Evolutionary conservation across 768 basidiomycete genomes (phyloP), one percentile per base, ranked within the genome.

Genomic region (Boletus rubescentipes): DNA sequence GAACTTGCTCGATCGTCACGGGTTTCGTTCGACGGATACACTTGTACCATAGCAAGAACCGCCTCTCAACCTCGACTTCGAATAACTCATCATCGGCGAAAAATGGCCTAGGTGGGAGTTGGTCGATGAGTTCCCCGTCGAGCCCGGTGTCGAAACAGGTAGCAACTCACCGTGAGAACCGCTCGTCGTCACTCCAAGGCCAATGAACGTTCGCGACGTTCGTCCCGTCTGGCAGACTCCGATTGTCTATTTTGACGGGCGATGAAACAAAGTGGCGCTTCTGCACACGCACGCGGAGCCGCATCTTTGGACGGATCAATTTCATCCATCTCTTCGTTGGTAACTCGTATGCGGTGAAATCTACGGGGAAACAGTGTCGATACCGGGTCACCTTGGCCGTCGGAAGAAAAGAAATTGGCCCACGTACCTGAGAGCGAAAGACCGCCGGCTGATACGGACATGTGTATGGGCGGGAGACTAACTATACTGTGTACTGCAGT

Each of bases 21-120:
- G 43, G 58, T 10, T 53, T 53, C 43, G 65, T 67, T 40, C 66
- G 65, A 49, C 66, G 63, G 36, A 66, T 62, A 23, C 65, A 67
- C 51, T 46, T 60, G 58, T 65, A 66, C 32, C 56, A 8, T 0
- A 65, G 34, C 18, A 65, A n/a, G 23, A 56, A 66, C 35, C 58
- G 55, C 31, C 56, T 47, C 53, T 66, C 58, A 12, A 66, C 21
- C 29, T 62, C 40, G 38, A 66, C 52, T 9, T 67, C 60, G 46
- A 66, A 62, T 3, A 38, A 20, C 2, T 62, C 55, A 4, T 60
- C 58, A 21, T 65, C 58, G 12, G 54, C 36, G 34, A 66, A 16
- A 4, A 34, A 51, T 9, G 61, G 61, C 39, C 65, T 66, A 21
- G 9, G 20, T 15, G n/a, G 10, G 35, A 11, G 26, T 21, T n/a